Evolutionary conservation across 768 basidiomycete genomes (phyloP).

Genomic region (Clathrus columnatus): DNA sequence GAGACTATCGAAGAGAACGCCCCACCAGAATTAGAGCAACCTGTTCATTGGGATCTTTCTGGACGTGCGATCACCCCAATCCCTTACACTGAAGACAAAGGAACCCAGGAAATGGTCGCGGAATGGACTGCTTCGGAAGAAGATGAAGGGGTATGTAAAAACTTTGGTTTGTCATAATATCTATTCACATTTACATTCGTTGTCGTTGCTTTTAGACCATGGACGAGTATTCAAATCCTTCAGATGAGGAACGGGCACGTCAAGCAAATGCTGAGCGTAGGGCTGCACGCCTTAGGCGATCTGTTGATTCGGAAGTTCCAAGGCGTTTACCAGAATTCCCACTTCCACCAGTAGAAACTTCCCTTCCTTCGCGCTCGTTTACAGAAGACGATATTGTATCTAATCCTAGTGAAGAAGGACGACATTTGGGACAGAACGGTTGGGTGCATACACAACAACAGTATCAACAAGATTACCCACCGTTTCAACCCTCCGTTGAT

Average conservation of each 20-base stretch:
- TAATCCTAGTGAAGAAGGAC: conserved; percentile 75
- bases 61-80: conserved; percentile 2
- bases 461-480: conserved; percentile 3
- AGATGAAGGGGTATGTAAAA: conserved; percentile 9
- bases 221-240: conserved; percentile 86
- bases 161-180: neutral
- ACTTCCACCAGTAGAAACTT: conserved; percentile 45
- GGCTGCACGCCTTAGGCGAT: conserved; percentile 35
- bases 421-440: neutral
- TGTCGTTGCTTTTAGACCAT: conserved; percentile 46
- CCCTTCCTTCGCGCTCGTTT: neutral
- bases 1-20: conserved; percentile 17
- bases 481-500: conserved; percentile 1
- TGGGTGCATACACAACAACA: conserved; percentile 5
- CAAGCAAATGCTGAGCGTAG: conserved; percentile 58
- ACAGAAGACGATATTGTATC: conserved; percentile 63
- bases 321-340: conserved; percentile 75
- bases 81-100: neutral
- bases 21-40: conserved; percentile 5
- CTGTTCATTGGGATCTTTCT: conserved; percentile 5
- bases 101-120: conserved; percentile 26
- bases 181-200: conserved; percentile 11
- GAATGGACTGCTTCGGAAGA: conserved; percentile 87
- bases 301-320: conserved; percentile 43
- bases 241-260: conserved; percentile 79